Evolutionary conservation across 1,284 basidiomycete species (phyloP).

Genomic region (Heliocybe sulcata): DNA sequence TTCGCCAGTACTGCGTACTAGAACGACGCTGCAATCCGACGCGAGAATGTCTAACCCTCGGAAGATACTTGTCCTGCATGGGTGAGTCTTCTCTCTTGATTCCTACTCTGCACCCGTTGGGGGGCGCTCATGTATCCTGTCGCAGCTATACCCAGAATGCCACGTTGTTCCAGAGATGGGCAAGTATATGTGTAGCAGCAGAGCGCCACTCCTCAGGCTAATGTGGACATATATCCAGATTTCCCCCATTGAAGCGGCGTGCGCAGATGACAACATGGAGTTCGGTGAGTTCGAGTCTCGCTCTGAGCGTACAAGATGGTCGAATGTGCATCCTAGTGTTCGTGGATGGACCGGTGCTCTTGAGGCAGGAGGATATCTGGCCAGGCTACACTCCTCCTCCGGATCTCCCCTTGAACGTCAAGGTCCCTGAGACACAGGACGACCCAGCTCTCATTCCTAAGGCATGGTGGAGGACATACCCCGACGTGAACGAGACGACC

Average conservation of each 20-base stretch:
- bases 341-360: slow-evolving; percentile 69
- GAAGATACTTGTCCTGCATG: slow-evolving; percentile 53
- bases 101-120: too few species aligned
- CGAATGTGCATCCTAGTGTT: slow-evolving; percentile 65
- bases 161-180: slow-evolving; percentile 69
- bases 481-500: slow-evolving; percentile 39
- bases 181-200: slow-evolving; percentile 55
- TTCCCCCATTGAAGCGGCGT: too few species aligned
- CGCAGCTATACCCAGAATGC: slow-evolving; percentile 55
- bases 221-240: too few species aligned
- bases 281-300: slow-evolving; percentile 44
- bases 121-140: too few species aligned
- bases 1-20: too few species aligned
- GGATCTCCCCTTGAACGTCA: slow-evolving; percentile 32
- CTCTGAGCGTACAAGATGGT: not conserved
- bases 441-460: slow-evolving; percentile 65
- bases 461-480: slow-evolving; percentile 69
- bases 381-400: too few species aligned
- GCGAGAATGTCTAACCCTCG: too few species aligned
- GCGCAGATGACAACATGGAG: slow-evolving; percentile 54
- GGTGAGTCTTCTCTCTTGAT: too few species aligned
- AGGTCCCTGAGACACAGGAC: slow-evolving; percentile 25
- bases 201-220: too few species aligned
- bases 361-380: slow-evolving; percentile 69
- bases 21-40: too few species aligned